Evolutionary conservation across 2,329 filamentous ascomycete species (phyloP), one percentile per base, ranked within the genome.

Genomic region (Grosmannia penicillata): DNA sequence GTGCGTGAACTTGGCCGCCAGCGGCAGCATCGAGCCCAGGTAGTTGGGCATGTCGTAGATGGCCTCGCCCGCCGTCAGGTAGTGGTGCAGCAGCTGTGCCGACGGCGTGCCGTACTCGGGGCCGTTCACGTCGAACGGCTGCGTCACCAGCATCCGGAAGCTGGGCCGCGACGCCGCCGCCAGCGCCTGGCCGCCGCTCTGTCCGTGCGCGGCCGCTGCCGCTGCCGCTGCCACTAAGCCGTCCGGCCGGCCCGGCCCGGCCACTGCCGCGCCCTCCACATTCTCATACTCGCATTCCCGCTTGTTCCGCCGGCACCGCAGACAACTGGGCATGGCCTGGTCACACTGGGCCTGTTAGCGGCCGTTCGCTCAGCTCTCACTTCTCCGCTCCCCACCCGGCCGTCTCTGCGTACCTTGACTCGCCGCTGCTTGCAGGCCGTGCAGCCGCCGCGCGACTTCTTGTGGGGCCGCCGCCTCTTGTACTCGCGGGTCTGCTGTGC

Each of bases 401-500:
- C 28, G 18, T 8, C 4, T 5, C 15, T 31, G 8, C 8, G 17
- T 37, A 49, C 48, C 40, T 49, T 51, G 37, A 51, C 49, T 21
- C 47, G 37, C 28, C 43, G 37, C 29, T 45, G 43, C 38, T 51
- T 51, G 43, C 48, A 51, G 17, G 37, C 46, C 11, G 37, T 17
- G 23, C 49, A 51, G 18, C 49, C 49, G 23, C 33, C 36, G 21
- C 44, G 39, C 8, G 46, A 43, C 39, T 51, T 51, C 30, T 39
- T 47, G 37, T 51, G 49, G 17, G 44, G 43, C 21, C 43, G 41
- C 2, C 49, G 46, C 2, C 42, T 42, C 36, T 46, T 48, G 40
- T 49, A 48, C 9, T 49, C 47, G 9, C 45, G 44, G 19, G 37
- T 39, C 33, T 48, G 43, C 31, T 38, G 42, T 17, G 23, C 18